Base-by-base conservation (phyloP, 2,329 filamentous ascomycete species). In the Fusarium sterilihyphosum region DNA sequence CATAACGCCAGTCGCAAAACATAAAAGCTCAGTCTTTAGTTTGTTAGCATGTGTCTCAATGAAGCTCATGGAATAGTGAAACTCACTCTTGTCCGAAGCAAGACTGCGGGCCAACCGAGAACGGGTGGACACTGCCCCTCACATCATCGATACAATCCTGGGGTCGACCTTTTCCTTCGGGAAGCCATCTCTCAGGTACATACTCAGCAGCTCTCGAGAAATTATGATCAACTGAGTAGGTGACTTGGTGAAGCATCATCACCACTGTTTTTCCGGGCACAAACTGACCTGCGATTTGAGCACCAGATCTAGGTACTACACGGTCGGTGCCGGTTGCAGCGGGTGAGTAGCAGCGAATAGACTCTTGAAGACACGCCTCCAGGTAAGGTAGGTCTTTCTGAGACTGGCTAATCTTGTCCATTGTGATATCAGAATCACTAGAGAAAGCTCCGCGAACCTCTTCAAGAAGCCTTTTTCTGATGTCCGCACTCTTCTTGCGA, bases 71-170 rank as follows among this genome's bases (percentile, higher is more conserved):
- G 3, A 22, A 24, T 18, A 2, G 26, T 7, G 16, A 8, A 29
- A 54, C 58, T 53, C 29, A 53, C 58, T 61, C 58, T 35, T 61
- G 58, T 43, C 58, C 58, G 5, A 61, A 61, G n/a, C 58, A 61
- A 29, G 58, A 61, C 18, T 61, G 58, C 1, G 58, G 58, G 4
- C 58, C 58, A n/a, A 61, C 58, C 8, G 58, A 61, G 13, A 61
- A 61, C 1, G 58, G 58, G 4, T 43, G 58, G 2, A 61, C 46
- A 18, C 58, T 43, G 14, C 58, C 37, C 5, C 38, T 54, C 8
- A 53, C 24, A 43, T 61, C 58, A 13, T 40, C 20, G 13, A 33
- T n/a, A 3, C 46, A 61, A 17, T 54, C 37, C n/a, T 41, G 26
- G 13, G 58, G 58, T 0, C 58, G 37, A 2, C 41, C 56, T 3